These are phyloP conservation scores for Plectosphaerella sp. DNA, from an alignment of 2,329 filamentous ascomycete species.

Conservation along the genomic window DNA sequence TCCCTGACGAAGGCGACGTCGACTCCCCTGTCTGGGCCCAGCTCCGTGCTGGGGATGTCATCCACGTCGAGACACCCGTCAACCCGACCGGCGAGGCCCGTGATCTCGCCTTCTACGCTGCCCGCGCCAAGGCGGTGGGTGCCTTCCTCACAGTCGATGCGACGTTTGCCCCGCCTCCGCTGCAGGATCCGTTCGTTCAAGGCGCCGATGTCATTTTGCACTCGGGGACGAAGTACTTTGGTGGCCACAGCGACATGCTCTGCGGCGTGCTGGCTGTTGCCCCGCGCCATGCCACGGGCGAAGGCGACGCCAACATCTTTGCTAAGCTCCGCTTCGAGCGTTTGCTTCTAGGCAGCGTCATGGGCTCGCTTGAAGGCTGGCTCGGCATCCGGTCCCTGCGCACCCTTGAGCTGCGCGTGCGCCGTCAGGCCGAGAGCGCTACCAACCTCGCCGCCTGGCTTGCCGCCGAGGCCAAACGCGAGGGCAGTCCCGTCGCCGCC, in stretches of 20 bases:
- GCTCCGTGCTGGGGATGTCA: slow-evolving; percentile 72
- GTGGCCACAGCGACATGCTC: slow-evolving; percentile 90
- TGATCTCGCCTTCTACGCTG: slow-evolving; percentile 66
- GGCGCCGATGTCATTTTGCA: slow-evolving; percentile 90
- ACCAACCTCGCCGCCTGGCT: slow-evolving; percentile 70
- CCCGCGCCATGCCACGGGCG: slow-evolving; percentile 38
- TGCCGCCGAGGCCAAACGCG: slow-evolving; percentile 30
- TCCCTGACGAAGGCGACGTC: slow-evolving; percentile 55
- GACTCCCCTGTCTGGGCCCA: slow-evolving; percentile 38
- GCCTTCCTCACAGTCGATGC: slow-evolving; percentile 81
- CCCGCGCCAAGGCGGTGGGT: slow-evolving; percentile 65
- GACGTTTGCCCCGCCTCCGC: slow-evolving; percentile 86
- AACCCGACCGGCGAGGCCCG: slow-evolving; percentile 85
- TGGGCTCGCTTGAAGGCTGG: slow-evolving; percentile 91
- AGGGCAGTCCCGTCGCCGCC: slow-evolving; percentile 37
- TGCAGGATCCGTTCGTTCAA: slow-evolving; percentile 78
- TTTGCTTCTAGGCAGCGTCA: slow-evolving; percentile 72
- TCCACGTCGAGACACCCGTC: slow-evolving; percentile 89
- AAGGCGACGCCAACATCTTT: slow-evolving; percentile 35
- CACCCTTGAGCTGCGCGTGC: slow-evolving; percentile 79
- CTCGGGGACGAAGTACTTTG: slow-evolving; percentile 91
- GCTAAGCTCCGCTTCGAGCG: slow-evolving; percentile 61
- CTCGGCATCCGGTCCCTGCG: slow-evolving; percentile 80
- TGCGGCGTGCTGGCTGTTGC: slow-evolving; percentile 75
- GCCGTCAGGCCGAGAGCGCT: slow-evolving; percentile 70